Conservation (phyloP, 106 monocot genomes). For the Apostasia ramifera region DNA sequence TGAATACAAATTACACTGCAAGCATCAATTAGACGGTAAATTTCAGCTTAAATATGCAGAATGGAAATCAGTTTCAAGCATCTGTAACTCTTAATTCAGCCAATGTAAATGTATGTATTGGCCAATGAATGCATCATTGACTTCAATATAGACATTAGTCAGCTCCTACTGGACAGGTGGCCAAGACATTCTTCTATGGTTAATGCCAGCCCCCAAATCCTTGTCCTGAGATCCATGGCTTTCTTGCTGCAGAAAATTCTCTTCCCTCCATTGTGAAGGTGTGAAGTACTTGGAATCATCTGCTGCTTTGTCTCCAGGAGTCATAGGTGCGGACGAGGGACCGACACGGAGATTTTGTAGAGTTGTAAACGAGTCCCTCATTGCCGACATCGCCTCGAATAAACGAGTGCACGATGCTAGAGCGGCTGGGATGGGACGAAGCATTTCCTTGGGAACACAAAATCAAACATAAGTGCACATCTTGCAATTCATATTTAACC, state of each 20-base stretch:
- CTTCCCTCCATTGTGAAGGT: conserved; percentile 46
- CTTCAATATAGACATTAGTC: too few relatives aligned
- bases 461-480: background rate
- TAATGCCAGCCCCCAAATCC: conserved; percentile 11
- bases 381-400: conserved; percentile 97
- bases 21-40: too few relatives aligned
- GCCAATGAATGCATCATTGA: too few relatives aligned
- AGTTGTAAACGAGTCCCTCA: conserved; percentile 90
- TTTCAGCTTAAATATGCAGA: too few relatives aligned
- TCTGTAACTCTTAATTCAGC: too few relatives aligned
- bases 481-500: too few relatives aligned
- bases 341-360: conserved; percentile 77
- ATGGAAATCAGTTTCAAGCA: too few relatives aligned
- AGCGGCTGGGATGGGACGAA: conserved; percentile 88
- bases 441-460: conserved; percentile 58
- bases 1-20: too few relatives aligned
- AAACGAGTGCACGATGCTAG: conserved; percentile 93
- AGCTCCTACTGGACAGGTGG: conserved; percentile 1
- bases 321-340: conserved; percentile 25
- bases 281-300: conserved; percentile 41
- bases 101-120: too few relatives aligned
- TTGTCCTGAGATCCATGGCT: background rate
- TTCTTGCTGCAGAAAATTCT: conserved; percentile 11
- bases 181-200: conserved; percentile 34
- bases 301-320: conserved; percentile 14